These are phyloP conservation scores for Wickerhamomyces ciferrii DNA, from an alignment of 805 yeast species.

Conservation along the genomic window DNA sequence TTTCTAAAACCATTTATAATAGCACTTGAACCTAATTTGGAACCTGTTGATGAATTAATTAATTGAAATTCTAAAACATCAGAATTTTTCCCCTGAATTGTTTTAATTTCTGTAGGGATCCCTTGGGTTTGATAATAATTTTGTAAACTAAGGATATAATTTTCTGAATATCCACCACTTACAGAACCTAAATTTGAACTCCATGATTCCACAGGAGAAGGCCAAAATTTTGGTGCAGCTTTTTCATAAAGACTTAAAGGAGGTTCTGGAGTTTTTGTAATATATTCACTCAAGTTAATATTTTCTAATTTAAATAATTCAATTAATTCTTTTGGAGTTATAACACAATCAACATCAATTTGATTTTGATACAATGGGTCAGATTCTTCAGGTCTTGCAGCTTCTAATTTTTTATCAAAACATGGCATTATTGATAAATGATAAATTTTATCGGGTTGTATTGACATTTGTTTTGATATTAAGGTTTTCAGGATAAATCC, in stretches of 20 bases:
- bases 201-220: slow-evolving; percentile 58
- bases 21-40: slow-evolving; percentile 49
- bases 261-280: slow-evolving; percentile 9
- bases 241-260: slow-evolving; percentile 21
- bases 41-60: slow-evolving; percentile 26
- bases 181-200: slow-evolving; percentile 69
- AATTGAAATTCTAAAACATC: slow-evolving; percentile 67
- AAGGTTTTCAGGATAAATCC: slow-evolving; percentile 68
- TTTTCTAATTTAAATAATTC: slow-evolving; percentile 58
- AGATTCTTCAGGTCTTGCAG: slow-evolving; percentile 78
- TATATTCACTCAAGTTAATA: slow-evolving; percentile 28
- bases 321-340: slow-evolving; percentile 84
- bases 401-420: slow-evolving; percentile 93
- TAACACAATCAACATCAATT: slow-evolving; percentile 86
- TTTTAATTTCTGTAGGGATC: slow-evolving; percentile 23
- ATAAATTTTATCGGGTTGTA: slow-evolving; percentile 40
- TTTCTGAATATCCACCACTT: slow-evolving; percentile 86
- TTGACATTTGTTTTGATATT: slow-evolving; percentile 28
- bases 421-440: slow-evolving; percentile 95
- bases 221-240: slow-evolving; percentile 61
- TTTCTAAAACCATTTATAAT: slow-evolving; percentile 89
- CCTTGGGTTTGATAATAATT: slow-evolving; percentile 13
- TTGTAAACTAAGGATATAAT: slow-evolving; percentile 47
- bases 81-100: slow-evolving; percentile 62
- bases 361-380: slow-evolving; percentile 24